Evolutionary conservation across 805 yeast species (phyloP).

Genomic region (Sugiyamaella valdiviana): DNA sequence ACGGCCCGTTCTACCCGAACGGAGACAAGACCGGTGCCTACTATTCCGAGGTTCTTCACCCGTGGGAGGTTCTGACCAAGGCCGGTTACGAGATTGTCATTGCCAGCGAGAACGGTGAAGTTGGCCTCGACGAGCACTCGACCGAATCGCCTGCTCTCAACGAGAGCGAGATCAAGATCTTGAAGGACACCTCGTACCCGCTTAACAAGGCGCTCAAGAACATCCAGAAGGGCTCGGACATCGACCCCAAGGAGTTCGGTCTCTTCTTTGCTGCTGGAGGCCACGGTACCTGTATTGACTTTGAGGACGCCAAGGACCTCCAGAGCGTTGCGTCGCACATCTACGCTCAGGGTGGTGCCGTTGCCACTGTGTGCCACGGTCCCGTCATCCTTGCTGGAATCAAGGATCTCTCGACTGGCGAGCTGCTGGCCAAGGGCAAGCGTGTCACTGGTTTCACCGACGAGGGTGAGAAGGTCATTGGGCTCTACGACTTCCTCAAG

Average conservation of each 20-base stretch:
- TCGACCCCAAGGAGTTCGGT: constrained; percentile 44
- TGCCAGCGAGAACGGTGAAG: constrained; percentile 53
- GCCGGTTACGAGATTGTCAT: constrained; percentile 50
- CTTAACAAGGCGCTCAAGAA: constrained; percentile 36
- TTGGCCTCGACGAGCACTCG: constrained; percentile 56
- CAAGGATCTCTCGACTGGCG: constrained; percentile 38
- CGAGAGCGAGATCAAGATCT: constrained; percentile 41
- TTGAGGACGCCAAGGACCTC: constrained; percentile 44
- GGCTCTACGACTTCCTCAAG: constrained; percentile 28
- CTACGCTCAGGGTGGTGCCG: constrained; percentile 47
- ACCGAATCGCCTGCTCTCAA: constrained; percentile 35
- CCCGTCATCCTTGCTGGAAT: constrained; percentile 52
- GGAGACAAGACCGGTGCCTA: constrained; percentile 58
- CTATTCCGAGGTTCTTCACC: constrained; percentile 54
- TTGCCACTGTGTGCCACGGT: constrained; percentile 65
- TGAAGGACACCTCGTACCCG: constrained; percentile 36
- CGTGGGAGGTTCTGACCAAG: constrained; percentile 42
- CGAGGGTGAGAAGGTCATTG: constrained; percentile 42
- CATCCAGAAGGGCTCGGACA: constrained; percentile 44
- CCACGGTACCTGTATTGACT: constrained; percentile 56
- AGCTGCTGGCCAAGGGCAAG: constrained; percentile 45
- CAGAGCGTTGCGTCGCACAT: constrained; percentile 43
- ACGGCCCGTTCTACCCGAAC: constrained; percentile 44
- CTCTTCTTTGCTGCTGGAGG: constrained; percentile 62
- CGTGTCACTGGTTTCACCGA: constrained; percentile 57